Percentiles rank a stretch among this genome's conserved stretches.
Evolutionary conservation across 1,284 basidiomycete genomes (phyloP).

Genomic region (Volvariella surrecta): DNA sequence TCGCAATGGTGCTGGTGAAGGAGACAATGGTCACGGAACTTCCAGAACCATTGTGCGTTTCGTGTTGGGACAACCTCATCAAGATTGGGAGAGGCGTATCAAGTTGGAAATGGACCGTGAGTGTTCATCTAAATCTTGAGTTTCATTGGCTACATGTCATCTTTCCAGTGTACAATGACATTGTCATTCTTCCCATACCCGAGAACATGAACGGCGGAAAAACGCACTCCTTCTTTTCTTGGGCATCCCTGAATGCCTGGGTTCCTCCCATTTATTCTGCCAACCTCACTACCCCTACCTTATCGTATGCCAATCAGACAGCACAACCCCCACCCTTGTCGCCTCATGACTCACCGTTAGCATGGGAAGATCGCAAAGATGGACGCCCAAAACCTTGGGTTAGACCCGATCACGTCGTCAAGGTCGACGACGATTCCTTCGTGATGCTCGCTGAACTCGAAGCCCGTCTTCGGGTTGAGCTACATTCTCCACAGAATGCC

Average conservation of each 20-base stretch:
- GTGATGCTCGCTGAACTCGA: conserved; percentile 92
- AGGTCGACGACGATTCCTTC: conserved; percentile 93
- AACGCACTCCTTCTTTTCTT: conserved; percentile 77
- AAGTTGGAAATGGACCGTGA: conserved; percentile 88
- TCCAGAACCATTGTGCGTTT: conserved; percentile 88
- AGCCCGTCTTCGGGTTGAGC: conserved; percentile 69
- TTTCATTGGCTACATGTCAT: conserved; percentile 6
- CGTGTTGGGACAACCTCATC: conserved; percentile 80
- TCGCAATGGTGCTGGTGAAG: conserved; percentile 59
- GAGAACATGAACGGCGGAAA: conserved; percentile 96
- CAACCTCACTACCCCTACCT: conserved; percentile 29
- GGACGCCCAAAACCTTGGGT: conserved; percentile 52
- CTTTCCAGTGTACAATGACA: conserved; percentile 77
- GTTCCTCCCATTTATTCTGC: conserved; percentile 68
- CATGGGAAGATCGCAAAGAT: conserved; percentile 41
- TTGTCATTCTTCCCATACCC: conserved; percentile 73
- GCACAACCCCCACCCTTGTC: conserved; percentile 47
- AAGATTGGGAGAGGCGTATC: conserved; percentile 73
- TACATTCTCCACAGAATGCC: conserved; percentile 19
- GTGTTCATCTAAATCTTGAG: conserved; percentile 21
- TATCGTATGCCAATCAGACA: conserved; percentile 53
- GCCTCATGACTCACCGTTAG: conserved; percentile 53
- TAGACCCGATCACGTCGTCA: conserved; percentile 82
- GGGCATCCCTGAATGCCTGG: conserved; percentile 88
- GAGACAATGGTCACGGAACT: conserved; percentile 68